A percentile compares a stretch with the other conserved stretches of the same genome.
These are phyloP conservation scores for Sequoia sempervirens DNA, from an alignment of 75 land plant genomes.

Conservation along the genomic window DNA sequence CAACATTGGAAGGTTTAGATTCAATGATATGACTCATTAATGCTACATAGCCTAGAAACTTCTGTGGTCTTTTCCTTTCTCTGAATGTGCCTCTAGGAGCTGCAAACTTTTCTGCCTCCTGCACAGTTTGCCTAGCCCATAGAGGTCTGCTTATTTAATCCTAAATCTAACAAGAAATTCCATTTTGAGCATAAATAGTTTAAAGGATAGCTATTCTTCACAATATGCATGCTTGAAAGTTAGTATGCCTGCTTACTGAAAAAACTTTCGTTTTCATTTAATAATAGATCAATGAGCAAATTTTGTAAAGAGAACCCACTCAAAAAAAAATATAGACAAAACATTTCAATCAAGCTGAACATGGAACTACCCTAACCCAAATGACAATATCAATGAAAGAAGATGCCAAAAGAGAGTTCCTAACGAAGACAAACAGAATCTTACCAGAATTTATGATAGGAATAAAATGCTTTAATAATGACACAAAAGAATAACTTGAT, in stretches of 20 bases:
- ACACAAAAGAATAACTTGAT: slow-evolving; percentile 89
- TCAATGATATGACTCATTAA: too few relatives aligned
- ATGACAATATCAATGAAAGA: not conserved
- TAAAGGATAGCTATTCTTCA: not conserved
- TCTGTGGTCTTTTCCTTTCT: too few relatives aligned
- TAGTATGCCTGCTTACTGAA: not conserved
- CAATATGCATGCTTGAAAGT: not conserved
- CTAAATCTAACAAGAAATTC: too few relatives aligned
- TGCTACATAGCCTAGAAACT: too few relatives aligned
- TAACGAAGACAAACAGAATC: not conserved
- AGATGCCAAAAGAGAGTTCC: not conserved
- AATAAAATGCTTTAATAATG: slow-evolving; percentile 79
- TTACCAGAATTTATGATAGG: slow-evolving; percentile 88
- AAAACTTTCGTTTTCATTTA: not conserved
- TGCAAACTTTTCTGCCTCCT: too few relatives aligned
- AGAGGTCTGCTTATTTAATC: too few relatives aligned
- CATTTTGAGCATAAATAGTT: not conserved
- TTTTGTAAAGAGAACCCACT: not conserved
- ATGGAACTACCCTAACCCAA: not conserved
- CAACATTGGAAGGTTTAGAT: too few relatives aligned
- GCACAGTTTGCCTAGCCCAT: too few relatives aligned
- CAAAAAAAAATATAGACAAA: not conserved
- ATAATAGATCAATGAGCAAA: not conserved
- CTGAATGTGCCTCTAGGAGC: too few relatives aligned
- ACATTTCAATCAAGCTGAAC: not conserved